Evolutionary conservation across 139 green algal genomes (phyloP).

Genomic region (Ostreobium quekettii): DNA sequence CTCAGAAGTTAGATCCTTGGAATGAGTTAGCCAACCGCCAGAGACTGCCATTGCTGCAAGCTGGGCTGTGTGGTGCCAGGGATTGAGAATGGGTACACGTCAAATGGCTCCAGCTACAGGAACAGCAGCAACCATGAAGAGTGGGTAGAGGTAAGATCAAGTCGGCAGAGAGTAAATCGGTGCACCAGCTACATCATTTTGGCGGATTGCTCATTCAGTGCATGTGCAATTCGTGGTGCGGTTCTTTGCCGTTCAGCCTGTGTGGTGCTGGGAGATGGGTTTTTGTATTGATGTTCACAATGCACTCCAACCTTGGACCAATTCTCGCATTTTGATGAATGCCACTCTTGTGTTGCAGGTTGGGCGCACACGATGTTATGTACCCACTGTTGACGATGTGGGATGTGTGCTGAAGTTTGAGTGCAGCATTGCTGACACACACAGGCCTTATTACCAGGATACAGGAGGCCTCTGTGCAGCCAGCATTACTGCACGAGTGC

Average conservation of each 20-base stretch:
- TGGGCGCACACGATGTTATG: constrained; percentile 56
- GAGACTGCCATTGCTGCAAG: neutral
- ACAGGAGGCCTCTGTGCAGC: constrained; percentile 20
- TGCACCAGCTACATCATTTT: neutral
- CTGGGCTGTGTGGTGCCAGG: neutral
- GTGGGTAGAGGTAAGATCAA: constrained; percentile 66
- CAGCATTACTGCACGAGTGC: constrained; percentile 51
- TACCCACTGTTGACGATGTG: constrained; percentile 73
- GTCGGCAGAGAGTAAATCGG: neutral
- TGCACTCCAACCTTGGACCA: neutral
- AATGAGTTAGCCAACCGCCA: constrained; percentile 1
- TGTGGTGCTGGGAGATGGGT: neutral
- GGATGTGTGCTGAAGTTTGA: constrained; percentile 85
- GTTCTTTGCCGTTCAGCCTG: neutral
- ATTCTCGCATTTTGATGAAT: constrained; percentile 8
- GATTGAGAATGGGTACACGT: constrained; percentile 39
- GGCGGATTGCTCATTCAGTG: neutral
- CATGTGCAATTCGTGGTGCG: neutral
- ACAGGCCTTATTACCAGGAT: constrained; percentile 19
- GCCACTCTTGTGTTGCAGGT: constrained; percentile 40
- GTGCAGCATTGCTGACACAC: constrained; percentile 34
- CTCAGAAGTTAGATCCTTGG: no score
- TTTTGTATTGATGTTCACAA: constrained; percentile 2
- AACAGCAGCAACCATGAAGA: constrained; percentile 55
- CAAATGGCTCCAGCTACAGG: constrained; percentile 34